Conservation (phyloP, 2,329 filamentous ascomycete genomes). For the Colletotrichum sp. region DNA sequence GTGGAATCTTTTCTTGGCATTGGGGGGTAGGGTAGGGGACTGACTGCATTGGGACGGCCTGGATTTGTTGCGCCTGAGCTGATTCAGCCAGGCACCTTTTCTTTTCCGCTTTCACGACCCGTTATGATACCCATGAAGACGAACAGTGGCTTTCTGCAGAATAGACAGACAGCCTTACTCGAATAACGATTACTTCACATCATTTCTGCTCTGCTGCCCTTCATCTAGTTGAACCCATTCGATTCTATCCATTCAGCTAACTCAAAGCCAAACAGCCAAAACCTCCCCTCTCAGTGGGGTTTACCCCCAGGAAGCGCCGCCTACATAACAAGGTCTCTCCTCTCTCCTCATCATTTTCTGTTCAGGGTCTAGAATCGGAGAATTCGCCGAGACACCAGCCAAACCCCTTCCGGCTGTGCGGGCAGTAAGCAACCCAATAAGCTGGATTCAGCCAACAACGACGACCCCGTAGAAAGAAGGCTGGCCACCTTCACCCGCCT, state of each 20-base stretch:
- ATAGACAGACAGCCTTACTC: neutral
- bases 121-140: slow-evolving; percentile 15
- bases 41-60: neutral
- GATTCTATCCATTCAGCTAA: neutral
- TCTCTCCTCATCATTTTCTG: rapidly evolving
- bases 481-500: neutral
- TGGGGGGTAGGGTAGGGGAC: neutral
- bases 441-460: neutral
- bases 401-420: neutral
- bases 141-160: neutral
- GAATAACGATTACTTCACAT: neutral
- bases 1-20: neutral
- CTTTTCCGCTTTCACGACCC: neutral
- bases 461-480: neutral
- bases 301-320: neutral
- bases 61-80: neutral
- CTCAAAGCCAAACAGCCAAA: neutral
- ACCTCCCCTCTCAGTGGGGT: too few relatives aligned
- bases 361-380: neutral
- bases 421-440: neutral
- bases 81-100: neutral
- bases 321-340: neutral
- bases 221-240: neutral
- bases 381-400: neutral
- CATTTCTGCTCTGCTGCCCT: neutral